phyloP scores from a whole-genome alignment of 306 rosid species.

The Aeschynomene evenia region DNA sequence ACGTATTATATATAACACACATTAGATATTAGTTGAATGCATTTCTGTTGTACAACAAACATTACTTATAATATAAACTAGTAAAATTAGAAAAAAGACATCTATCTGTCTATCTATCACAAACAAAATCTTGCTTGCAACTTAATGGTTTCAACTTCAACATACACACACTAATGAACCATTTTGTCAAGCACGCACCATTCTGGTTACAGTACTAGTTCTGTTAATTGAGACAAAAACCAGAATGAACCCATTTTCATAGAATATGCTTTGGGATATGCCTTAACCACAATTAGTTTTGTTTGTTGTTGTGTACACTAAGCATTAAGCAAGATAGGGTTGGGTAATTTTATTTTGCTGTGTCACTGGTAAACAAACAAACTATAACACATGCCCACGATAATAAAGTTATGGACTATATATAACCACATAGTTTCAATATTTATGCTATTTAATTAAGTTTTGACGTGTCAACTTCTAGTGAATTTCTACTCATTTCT shows the following conservation, averaged over 20 bases:
- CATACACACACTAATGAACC: too few species aligned
- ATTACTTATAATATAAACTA: too few species aligned
- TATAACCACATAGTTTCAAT: neutral
- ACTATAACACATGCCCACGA: neutral
- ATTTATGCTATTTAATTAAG: neutral
- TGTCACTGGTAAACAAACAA: neutral
- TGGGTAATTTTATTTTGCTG: neutral
- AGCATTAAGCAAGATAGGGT: too few species aligned
- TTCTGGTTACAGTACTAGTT: neutral
- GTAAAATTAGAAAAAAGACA: too few species aligned
- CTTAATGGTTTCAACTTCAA: slow-evolving; percentile 1
- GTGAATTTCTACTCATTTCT: neutral
- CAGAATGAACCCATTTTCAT: slow-evolving; percentile 14
- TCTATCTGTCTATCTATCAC: too few species aligned
- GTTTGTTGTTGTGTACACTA: slow-evolving; percentile 17
- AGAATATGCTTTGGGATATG: slow-evolving; percentile 27
- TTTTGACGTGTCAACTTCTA: neutral
- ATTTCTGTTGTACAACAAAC: too few species aligned
- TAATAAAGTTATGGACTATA: neutral
- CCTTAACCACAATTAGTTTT: slow-evolving; percentile 14
- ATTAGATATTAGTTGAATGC: too few species aligned
- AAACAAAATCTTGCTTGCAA: neutral
- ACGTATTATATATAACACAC: too few species aligned
- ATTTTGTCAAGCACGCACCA: neutral
- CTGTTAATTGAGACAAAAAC: neutral